These are phyloP conservation scores for Rachicladosporium sp. DNA, from an alignment of 2,329 filamentous ascomycete genomes.

Conservation along the genomic window DNA sequence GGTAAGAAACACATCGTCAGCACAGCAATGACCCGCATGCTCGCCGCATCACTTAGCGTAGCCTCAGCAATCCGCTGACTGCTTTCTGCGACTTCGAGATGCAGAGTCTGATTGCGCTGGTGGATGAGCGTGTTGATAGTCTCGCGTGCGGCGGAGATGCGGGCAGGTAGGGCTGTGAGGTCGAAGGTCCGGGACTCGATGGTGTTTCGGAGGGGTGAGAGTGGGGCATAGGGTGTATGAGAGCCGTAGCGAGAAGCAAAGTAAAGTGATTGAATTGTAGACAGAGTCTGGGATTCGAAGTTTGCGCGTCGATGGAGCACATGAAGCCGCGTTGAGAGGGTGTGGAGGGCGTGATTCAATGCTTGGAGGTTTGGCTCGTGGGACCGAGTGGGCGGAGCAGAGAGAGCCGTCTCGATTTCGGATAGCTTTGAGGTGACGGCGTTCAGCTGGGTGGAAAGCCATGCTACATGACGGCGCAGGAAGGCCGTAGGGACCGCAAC, in stretches of 20 bases:
- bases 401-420: not conserved
- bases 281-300: constrained; percentile 2
- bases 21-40: constrained; percentile 7
- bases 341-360: constrained; percentile 1
- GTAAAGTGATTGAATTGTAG: not conserved
- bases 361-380: not conserved
- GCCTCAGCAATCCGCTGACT: constrained; percentile 2
- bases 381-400: not conserved
- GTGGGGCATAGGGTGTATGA: not conserved
- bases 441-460: not conserved
- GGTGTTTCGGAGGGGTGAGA: not conserved
- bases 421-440: not conserved
- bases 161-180: not conserved
- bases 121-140: constrained; percentile 1
- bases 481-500: constrained; percentile 3
- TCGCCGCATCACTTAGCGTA: constrained; percentile 2
- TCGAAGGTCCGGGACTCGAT: not conserved
- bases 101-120: not conserved
- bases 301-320: constrained; percentile 2
- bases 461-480: not conserved
- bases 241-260: not conserved
- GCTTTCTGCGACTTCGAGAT: constrained; percentile 2
- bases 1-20: constrained; percentile 9
- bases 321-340: not conserved
- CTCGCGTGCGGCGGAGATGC: constrained; percentile 1